These are phyloP conservation scores for Amauroascus verrucosus DNA, from an alignment of 2,329 filamentous ascomycete genomes.

Conservation along the genomic window DNA sequence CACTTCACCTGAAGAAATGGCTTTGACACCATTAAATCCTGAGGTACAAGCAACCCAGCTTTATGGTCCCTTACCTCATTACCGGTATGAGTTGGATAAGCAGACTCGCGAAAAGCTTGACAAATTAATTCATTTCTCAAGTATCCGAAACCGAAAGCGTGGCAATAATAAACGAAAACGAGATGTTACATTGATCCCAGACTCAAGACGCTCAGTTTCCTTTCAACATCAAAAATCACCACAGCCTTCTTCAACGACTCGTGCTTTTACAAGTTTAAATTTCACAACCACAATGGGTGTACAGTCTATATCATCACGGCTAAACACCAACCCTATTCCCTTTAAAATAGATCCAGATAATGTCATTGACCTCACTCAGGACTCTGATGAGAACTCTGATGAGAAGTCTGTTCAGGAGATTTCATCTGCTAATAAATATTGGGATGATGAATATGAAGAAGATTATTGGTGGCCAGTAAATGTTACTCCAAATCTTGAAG, in stretches of 20 bases:
- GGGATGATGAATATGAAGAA: constrained; percentile 11
- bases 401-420: neutral
- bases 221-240: neutral
- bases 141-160: neutral
- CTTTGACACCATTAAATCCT: constrained; percentile 20
- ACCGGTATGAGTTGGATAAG: constrained; percentile 19
- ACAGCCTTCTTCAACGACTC: neutral
- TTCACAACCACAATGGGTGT: neutral
- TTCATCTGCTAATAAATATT: neutral
- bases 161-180: constrained; percentile 4
- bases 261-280: neutral
- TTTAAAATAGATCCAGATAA: constrained; percentile 6
- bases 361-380: constrained; percentile 5
- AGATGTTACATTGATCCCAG: neutral
- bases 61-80: constrained; percentile 19
- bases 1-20: constrained; percentile 19
- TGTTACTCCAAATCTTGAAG: constrained; percentile 15
- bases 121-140: neutral
- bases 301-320: neutral
- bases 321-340: neutral
- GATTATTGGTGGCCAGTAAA: constrained; percentile 17
- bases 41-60: constrained; percentile 27
- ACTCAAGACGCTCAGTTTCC: neutral
- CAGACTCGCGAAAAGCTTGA: constrained; percentile 14
- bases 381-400: constrained; percentile 5